Evolutionary conservation across 2,329 filamentous ascomycete species (phyloP), one percentile per base, ranked within the genome.

Genomic region (Alternaria gaisen): DNA sequence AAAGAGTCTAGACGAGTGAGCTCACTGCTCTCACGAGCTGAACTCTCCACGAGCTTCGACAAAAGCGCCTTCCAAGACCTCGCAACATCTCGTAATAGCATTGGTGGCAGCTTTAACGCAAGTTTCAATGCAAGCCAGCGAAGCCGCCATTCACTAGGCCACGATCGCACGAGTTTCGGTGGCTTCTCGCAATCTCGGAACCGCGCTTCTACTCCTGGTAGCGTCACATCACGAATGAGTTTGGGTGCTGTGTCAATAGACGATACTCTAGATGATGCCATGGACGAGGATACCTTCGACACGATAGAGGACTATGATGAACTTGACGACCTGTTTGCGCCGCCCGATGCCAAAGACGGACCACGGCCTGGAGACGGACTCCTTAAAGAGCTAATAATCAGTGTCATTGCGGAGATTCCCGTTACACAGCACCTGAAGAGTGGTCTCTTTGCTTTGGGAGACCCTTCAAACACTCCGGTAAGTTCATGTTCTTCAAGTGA

Each of bases 1-100:
- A 85, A 85, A 64, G 85, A 87, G 43, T 88, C 87, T n/a, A 88
- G 95, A 43, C 88, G 95, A 52, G 91, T 98, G 26, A 99, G 95
- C 81, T 98, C 94, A 16, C 86, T 97, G 80, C 84, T 97, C 54
- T 94, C 94, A 16, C 86, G 94, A 71, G 91, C 92, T 32, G 94
- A 97, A 74, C 82, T 97, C 20, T 94, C 92, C 0, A 90, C 92
- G 10, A 95, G 90, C 16, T 91, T 94, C 66, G 93, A 97, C 68
- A 86, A 91, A 70, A 85, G 89, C 1, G 86, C 89, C n/a, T 96
- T 97, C 73, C 86, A 89, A 28, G 93, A 97, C 50, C 86, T 89
- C 61, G 85, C 87, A 80, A 68, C 82, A 79, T 77, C 76, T 53
- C 73, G 80, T 56, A 69, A 79, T 68, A 78, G 81, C 75, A 43